Conservation (phyloP, 345 rosid species). For the Nephelium lappaceum region DNA sequence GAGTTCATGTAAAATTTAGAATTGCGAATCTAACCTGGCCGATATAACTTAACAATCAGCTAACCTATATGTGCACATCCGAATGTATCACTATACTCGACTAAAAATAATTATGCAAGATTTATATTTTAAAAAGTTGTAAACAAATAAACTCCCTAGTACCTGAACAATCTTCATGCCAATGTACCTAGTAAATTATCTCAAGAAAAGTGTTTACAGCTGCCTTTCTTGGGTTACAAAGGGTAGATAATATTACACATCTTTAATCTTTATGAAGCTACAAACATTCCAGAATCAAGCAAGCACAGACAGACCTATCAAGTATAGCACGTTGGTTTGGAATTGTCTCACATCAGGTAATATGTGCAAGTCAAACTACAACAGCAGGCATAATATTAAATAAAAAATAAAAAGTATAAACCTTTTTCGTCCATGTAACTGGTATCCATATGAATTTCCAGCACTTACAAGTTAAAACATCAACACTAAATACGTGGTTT, state of each 20-base stretch:
- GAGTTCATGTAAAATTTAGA: too few relatives aligned
- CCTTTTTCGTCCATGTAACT: not conserved
- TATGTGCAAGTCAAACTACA: slow-evolving; percentile 1
- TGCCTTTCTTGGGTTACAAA: not conserved
- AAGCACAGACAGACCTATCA: not conserved
- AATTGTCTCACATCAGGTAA: not conserved
- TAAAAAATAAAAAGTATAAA: too few relatives aligned
- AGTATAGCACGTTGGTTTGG: not conserved
- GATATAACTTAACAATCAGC: too few relatives aligned
- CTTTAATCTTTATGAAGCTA: not conserved
- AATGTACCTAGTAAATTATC: not conserved
- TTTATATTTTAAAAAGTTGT: not conserved
- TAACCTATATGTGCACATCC: too few relatives aligned
- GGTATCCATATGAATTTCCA: not conserved
- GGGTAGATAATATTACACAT: not conserved
- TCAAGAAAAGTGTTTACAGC: not conserved
- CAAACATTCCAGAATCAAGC: not conserved
- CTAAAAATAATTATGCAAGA: too few relatives aligned
- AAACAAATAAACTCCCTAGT: not conserved
- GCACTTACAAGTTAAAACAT: not conserved
- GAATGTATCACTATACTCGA: too few relatives aligned
- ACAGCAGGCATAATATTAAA: too few relatives aligned
- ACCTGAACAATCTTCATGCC: not conserved
- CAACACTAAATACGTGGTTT: not conserved
- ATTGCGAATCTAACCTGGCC: too few relatives aligned